Percentiles rank a stretch among this genome's conserved stretches.
These are phyloP conservation scores for Alternaria novae-zelandiae DNA, from an alignment of 2,329 filamentous ascomycete species.

Conservation along the genomic window DNA sequence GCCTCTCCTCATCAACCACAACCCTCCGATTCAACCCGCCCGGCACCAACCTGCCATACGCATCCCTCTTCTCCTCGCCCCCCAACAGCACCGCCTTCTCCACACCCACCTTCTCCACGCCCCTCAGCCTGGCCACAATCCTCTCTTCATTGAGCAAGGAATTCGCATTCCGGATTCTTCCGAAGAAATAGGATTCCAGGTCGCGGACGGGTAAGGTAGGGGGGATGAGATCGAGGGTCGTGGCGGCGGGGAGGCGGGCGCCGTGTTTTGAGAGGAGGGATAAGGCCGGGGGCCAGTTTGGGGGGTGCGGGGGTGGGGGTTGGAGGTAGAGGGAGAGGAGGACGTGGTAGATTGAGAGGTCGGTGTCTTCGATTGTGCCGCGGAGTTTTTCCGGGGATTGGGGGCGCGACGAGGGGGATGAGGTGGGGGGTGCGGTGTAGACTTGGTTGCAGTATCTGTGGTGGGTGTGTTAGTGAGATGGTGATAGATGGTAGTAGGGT, in stretches of 20 bases:
- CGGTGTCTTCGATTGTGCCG: slow-evolving; percentile 59
- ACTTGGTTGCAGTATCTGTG: slow-evolving; percentile 79
- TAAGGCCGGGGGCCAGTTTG: slow-evolving; percentile 79
- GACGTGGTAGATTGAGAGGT: slow-evolving; percentile 87
- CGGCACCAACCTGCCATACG: slow-evolving; percentile 56
- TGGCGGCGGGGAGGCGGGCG: slow-evolving; percentile 84
- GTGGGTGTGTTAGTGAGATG: neutral
- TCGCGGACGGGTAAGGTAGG: slow-evolving; percentile 77
- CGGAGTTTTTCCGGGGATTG: slow-evolving; percentile 39
- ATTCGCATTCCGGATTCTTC: slow-evolving; percentile 86
- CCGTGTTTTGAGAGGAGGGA: slow-evolving; percentile 91
- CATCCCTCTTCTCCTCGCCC: slow-evolving; percentile 63
- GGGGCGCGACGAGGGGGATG: slow-evolving; percentile 1
- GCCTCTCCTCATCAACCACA: slow-evolving; percentile 82
- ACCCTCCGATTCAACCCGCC: slow-evolving; percentile 71
- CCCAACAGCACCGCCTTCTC: slow-evolving; percentile 78
- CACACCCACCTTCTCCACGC: slow-evolving; percentile 77
- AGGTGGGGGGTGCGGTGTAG: slow-evolving; percentile 60
- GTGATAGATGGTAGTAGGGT: neutral
- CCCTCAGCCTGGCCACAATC: slow-evolving; percentile 77
- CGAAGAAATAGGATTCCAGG: slow-evolving; percentile 88
- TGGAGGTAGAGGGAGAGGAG: slow-evolving; percentile 88
- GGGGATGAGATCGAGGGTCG: slow-evolving; percentile 85
- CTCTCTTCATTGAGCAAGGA: slow-evolving; percentile 80
- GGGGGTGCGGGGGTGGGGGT: slow-evolving; percentile 74